Percentiles rank a stretch among this genome's conserved stretches.
These are phyloP conservation scores for Phaeosphaeria sp. DNA, from an alignment of 2,329 filamentous ascomycete species.

Conservation along the genomic window DNA sequence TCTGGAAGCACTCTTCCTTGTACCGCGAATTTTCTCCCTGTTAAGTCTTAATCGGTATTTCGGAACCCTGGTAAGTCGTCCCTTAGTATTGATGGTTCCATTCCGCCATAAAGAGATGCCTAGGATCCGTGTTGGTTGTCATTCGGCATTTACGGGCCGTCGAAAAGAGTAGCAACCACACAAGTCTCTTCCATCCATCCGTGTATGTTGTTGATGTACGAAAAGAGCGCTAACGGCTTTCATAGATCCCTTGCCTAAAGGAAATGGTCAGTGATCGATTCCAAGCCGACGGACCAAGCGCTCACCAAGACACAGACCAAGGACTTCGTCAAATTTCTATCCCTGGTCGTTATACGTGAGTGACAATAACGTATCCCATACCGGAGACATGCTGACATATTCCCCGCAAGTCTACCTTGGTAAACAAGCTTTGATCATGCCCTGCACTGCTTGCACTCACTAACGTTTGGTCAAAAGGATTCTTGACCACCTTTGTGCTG, in stretches of 20 bases:
- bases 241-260: conserved; percentile 82
- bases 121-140: background rate
- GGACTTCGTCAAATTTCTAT: conserved; percentile 84
- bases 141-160: background rate
- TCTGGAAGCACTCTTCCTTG: conserved; percentile 86
- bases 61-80: conserved; percentile 68
- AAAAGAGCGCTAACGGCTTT: conserved; percentile 17
- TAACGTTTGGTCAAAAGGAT: conserved; percentile 59
- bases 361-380: background rate
- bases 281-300: background rate
- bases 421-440: conserved; percentile 31
- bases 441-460: background rate
- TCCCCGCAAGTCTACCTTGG: conserved; percentile 68
- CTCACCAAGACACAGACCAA: conserved; percentile 62
- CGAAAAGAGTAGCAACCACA: background rate
- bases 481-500: conserved; percentile 84
- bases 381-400: background rate
- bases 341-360: conserved; percentile 71
- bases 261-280: conserved; percentile 71
- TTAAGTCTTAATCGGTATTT: conserved; percentile 89
- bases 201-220: background rate
- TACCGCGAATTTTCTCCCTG: conserved; percentile 85
- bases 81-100: background rate
- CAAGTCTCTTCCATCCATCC: background rate
- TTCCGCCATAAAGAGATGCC: background rate